phyloP scores from a whole-genome alignment of 352 stramenopile genomes.

The Globisporangium rhizosaccharum region DNA sequence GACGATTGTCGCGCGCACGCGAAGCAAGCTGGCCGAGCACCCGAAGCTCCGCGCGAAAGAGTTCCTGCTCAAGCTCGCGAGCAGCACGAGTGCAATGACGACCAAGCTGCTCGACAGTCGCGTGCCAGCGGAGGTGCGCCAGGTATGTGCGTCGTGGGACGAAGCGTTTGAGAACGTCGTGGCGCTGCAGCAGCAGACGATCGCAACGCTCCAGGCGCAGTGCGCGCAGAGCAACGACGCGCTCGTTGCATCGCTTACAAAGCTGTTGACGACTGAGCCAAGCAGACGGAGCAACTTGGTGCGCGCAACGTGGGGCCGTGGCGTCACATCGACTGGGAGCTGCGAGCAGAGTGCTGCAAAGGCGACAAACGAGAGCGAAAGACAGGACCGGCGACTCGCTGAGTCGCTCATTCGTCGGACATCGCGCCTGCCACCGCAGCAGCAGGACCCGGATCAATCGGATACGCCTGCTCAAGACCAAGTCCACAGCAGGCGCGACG shows the following conservation, averaged over 20 bases:
- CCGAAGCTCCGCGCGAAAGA: conserved; percentile 61
- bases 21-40: conserved; percentile 47
- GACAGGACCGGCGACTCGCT: not conserved
- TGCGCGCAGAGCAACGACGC: conserved; percentile 45
- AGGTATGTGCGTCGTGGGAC: conserved; percentile 45
- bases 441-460: conserved; percentile 36
- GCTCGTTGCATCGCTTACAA: conserved; percentile 43
- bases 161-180: conserved; percentile 75
- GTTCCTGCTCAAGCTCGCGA: conserved; percentile 57
- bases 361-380: not conserved
- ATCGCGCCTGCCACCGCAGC: conserved; percentile 37
- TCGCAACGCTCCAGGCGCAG: conserved; percentile 44
- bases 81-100: conserved; percentile 9
- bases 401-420: not conserved
- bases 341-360: too few species aligned
- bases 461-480: not conserved
- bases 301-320: conserved; percentile 3
- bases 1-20: conserved; percentile 54
- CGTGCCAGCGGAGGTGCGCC: conserved; percentile 26
- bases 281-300: conserved; percentile 18
- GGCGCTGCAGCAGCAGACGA: conserved; percentile 70
- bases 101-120: not conserved
- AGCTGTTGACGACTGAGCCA: conserved; percentile 48
- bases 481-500: too few species aligned
- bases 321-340: too few species aligned